A percentile compares a stretch with the other conserved stretches of the same genome.
Conservation (phyloP, 345 rosid genomes). For the Eucalyptus paniculata region DNA sequence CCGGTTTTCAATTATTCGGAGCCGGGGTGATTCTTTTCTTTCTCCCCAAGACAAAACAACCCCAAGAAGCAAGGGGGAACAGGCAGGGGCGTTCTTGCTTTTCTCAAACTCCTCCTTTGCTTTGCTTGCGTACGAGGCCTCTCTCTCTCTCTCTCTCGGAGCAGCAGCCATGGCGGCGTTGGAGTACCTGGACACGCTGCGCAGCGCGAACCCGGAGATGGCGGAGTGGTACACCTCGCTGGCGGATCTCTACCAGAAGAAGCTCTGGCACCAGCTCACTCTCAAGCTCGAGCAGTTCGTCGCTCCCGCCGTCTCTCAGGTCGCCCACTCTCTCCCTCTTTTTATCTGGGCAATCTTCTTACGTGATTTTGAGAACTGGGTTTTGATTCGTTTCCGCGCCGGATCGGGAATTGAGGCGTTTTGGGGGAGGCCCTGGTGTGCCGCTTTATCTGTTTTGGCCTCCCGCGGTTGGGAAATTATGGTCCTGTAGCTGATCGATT, state of each 20-base stretch:
- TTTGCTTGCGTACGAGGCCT: neutral
- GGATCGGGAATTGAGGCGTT: neutral
- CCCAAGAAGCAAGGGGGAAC: neutral
- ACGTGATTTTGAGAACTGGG: neutral
- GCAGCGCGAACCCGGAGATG: conserved; percentile 68
- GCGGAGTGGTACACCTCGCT: conserved; percentile 83
- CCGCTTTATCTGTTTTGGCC: neutral
- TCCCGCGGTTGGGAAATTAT: neutral
- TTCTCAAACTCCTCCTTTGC: neutral
- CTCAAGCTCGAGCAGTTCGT: conserved; percentile 96
- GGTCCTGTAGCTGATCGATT: neutral
- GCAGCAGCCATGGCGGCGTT: conserved; percentile 68
- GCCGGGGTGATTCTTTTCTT: neutral
- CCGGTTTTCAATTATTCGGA: neutral
- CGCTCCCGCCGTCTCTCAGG: conserved; percentile 79
- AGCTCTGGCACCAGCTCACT: conserved; percentile 99
- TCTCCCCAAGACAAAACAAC: conserved; percentile 4
- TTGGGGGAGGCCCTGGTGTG: neutral
- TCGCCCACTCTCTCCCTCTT: neutral
- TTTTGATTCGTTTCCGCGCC: neutral
- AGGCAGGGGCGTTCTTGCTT: neutral
- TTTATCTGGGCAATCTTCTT: neutral
- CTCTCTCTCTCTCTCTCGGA: neutral
- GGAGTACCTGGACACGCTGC: conserved; percentile 57
- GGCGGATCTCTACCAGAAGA: conserved; percentile 93